phyloP scores from a whole-genome alignment of 1,284 basidiomycete species.

The Omphalotus olearius region DNA sequence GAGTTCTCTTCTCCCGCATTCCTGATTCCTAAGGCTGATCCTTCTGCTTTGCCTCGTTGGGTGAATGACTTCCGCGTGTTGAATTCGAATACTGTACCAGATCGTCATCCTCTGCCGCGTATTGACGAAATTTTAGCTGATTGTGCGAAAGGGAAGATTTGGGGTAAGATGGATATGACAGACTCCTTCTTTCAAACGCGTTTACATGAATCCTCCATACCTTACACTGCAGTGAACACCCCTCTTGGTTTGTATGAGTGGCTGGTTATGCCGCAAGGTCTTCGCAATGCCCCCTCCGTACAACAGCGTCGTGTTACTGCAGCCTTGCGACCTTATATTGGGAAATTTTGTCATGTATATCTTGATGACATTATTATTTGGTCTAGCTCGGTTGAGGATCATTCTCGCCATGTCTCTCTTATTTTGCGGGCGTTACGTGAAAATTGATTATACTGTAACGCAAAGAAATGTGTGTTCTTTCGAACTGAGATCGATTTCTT shows the following conservation, averaged over 20 bases:
- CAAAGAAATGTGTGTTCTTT: slow-evolving; percentile 22
- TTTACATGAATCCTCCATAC: slow-evolving; percentile 27
- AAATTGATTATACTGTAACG: slow-evolving; percentile 23
- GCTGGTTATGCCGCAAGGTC: slow-evolving; percentile 31
- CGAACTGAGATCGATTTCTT: slow-evolving; percentile 20
- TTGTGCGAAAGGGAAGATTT: slow-evolving; percentile 23
- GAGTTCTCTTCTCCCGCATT: slow-evolving; percentile 25
- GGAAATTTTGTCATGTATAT: slow-evolving; percentile 13
- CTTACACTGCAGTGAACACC: slow-evolving; percentile 25
- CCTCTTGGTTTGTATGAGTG: slow-evolving; percentile 30
- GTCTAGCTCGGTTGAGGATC: slow-evolving; percentile 28
- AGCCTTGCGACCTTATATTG: slow-evolving; percentile 21
- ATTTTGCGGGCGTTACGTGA: slow-evolving; percentile 21
- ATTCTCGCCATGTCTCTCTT: slow-evolving; percentile 23
- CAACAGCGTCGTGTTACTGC: slow-evolving; percentile 26
- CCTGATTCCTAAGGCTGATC: slow-evolving; percentile 30
- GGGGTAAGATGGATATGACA: slow-evolving; percentile 32
- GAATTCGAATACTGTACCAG: slow-evolving; percentile 19
- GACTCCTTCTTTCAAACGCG: slow-evolving; percentile 34
- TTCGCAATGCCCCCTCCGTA: slow-evolving; percentile 26
- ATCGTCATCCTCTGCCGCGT: slow-evolving; percentile 22
- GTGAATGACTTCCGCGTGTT: slow-evolving; percentile 31
- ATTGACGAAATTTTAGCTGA: slow-evolving; percentile 26
- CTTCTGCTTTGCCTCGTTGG: slow-evolving; percentile 26
- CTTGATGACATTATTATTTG: slow-evolving; percentile 34